Conservation (phyloP, 1,284 basidiomycete genomes). For the Ustilago nuda region DNA sequence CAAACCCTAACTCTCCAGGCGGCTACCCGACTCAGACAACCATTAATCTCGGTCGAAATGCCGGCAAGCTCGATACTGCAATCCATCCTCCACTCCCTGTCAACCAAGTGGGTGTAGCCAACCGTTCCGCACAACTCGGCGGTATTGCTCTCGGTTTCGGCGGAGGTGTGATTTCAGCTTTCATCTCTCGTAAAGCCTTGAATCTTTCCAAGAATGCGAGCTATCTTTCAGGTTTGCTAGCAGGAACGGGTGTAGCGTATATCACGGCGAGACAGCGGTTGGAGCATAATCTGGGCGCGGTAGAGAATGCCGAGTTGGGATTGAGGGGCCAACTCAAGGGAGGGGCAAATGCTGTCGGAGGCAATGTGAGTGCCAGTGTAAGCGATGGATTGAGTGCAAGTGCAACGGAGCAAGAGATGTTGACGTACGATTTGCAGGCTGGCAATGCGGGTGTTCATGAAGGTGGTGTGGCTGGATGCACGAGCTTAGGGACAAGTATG, state of each 20-base stretch:
- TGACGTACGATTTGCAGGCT: slow-evolving; percentile 45
- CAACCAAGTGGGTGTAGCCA: slow-evolving; percentile 40
- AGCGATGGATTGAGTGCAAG: slow-evolving; percentile 6
- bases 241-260: slow-evolving; percentile 53
- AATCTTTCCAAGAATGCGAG: slow-evolving; percentile 40
- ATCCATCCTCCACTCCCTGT: slow-evolving; percentile 46
- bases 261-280: slow-evolving; percentile 45
- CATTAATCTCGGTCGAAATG: slow-evolving; percentile 31
- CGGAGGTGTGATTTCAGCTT: slow-evolving; percentile 41
- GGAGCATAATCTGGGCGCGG: slow-evolving; percentile 34
- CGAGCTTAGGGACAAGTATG: slow-evolving; percentile 39
- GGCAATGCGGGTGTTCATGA: slow-evolving; percentile 17
- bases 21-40: slow-evolving; percentile 9
- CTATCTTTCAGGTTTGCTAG: slow-evolving; percentile 43
- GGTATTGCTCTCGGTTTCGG: slow-evolving; percentile 43
- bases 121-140: slow-evolving; percentile 38
- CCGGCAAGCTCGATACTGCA: slow-evolving; percentile 33
- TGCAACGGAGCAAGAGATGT: slow-evolving; percentile 45
- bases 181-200: slow-evolving; percentile 40
- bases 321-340: slow-evolving; percentile 12
- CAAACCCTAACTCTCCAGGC: background rate
- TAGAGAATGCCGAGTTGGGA: slow-evolving; percentile 37
- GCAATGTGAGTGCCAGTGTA: background rate
- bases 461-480: slow-evolving; percentile 41
- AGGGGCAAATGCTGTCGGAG: background rate